Evolutionary conservation across 164 flowering plant species (phyloP), one percentile per base, ranked within the genome.

Genomic region (Platanus orientalis): DNA sequence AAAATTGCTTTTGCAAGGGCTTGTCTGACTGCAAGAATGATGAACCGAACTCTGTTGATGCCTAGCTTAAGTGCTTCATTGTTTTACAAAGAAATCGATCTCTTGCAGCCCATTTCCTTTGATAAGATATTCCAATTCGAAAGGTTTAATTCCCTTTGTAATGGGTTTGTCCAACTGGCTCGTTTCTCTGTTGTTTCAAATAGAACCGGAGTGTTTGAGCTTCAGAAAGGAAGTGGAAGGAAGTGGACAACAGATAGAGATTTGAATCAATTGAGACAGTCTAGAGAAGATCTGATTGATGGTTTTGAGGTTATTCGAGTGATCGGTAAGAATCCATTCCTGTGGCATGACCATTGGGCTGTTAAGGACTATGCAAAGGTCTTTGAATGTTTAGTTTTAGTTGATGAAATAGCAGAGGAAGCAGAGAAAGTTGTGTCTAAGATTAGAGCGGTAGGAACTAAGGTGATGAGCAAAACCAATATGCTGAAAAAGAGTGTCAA

Each of bases 291-390:
- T 26, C 82, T 83, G 2, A 61, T 66, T 69, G 84, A 87, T 69
- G 71, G 23, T 3, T 57, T 67, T 59, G 94, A 92, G 64, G 76
- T 85, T 0, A 80, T 92, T 67, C 75, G 74, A 44, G 76, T 92
- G 3, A 74, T 77, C 4, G 98, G 97, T 9, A 95, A 95, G 72
- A 95, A 92, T 65, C 97, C 99, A 0, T 95, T 95, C 70, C 68
- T 92, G 62, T 95, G 99, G 99, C 97, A 88, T 52, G 97, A 95
- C 66, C 97, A 95, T 66, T 95, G 99, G 99, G 92, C 97, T 25
- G 84, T 80, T 12, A 81, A 76, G 69, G 97, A 95, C 60, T 92
- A 95, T 67, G 96, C 96, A 0, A 90, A 62, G 66, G 67, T 92
- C 12, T 87, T 95, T 34, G 96, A 90, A 61, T 90, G 99, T 66